Percentiles rank a stretch among this genome's conserved stretches.
These are phyloP conservation scores for Penicillium coffeae DNA, from an alignment of 495 filamentous ascomycete genomes.

Conservation along the genomic window DNA sequence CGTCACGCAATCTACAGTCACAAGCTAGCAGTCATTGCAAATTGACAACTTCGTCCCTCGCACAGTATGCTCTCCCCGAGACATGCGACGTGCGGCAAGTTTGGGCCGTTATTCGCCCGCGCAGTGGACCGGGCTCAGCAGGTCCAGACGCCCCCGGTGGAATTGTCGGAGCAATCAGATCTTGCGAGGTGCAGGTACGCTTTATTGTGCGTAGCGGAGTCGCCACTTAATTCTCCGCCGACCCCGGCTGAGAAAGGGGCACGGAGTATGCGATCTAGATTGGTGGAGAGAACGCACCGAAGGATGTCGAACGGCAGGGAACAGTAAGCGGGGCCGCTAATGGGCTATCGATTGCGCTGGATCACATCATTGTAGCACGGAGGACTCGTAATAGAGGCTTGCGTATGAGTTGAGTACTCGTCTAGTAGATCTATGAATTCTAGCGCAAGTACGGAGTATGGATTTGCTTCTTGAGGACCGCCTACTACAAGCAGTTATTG, in stretches of 20 bases:
- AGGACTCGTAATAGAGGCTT: no score
- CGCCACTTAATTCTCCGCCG: background rate
- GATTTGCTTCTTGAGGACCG: no score
- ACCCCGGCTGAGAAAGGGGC: background rate
- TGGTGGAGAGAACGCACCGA: background rate
- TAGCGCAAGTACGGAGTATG: no score
- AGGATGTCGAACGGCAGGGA: background rate
- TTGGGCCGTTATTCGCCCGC: background rate
- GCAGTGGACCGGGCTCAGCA: conserved; percentile 2
- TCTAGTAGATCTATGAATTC: no score
- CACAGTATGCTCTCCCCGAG: no score
- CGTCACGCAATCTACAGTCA: no score
- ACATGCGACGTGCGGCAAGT: conserved; percentile 1
- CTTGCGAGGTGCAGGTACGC: background rate
- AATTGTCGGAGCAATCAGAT: background rate
- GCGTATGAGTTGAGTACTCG: no score
- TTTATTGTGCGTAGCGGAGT: background rate
- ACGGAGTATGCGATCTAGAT: background rate
- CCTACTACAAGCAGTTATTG: no score
- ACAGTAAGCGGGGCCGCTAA: background rate
- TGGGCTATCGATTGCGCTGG: background rate
- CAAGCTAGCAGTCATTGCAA: no score
- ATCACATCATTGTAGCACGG: no score
- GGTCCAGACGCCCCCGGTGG: background rate
- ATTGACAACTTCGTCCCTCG: no score